Base-by-base conservation (phyloP, 208 protist genomes). In the Crithidia expoeki region DNA sequence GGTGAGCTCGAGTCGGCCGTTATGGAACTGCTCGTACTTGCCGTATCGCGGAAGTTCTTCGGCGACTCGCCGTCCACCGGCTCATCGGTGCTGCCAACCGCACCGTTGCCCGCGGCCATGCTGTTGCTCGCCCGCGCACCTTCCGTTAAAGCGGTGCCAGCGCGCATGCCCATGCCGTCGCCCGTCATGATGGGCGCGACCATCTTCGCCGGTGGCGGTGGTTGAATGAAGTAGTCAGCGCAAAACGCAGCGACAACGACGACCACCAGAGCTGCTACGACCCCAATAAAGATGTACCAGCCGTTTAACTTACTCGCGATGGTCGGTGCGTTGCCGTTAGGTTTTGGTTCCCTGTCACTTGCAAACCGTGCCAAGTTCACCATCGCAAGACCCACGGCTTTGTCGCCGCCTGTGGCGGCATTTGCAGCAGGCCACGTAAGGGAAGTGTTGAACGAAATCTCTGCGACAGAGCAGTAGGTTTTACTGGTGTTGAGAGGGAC, bases 141-240 rank as follows among this genome's bases (percentile, higher is more conserved):
- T 21, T 57, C 52, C 65, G 57, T 56, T 5, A 58, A 34, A 3
- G 67, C 38, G 27, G 67, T 64, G 32, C 68, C 59, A 19, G 42
- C 52, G 10, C 68, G 68, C 34, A 66, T 32, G 19, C 49, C 66
- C 12, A 40, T 53, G 16, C 49, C 33, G n/a, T 21, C 34, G 4
- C 63, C 32, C 12, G 44, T 57, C 34, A 40, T 33, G 30, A 74
- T 56, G 3, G 82, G 78, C 21, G 67, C 77, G 9, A 85, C 32
- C 17, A 59, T 72, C 56, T 89, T 80, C 9, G 66, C 68, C 5
- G 83, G 83, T 9, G 79, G 81, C 7, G 83, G 66, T 2, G 83
- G 85, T 50, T 86, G 83, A n/a, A 91, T 77, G 33, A 89, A 55
- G 73, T 87, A 88, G 64, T 92, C 85, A 14, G 74, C 70, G 16